phyloP scores from a whole-genome alignment of 2,329 filamentous ascomycete species.

The Cladosporium phlei region DNA sequence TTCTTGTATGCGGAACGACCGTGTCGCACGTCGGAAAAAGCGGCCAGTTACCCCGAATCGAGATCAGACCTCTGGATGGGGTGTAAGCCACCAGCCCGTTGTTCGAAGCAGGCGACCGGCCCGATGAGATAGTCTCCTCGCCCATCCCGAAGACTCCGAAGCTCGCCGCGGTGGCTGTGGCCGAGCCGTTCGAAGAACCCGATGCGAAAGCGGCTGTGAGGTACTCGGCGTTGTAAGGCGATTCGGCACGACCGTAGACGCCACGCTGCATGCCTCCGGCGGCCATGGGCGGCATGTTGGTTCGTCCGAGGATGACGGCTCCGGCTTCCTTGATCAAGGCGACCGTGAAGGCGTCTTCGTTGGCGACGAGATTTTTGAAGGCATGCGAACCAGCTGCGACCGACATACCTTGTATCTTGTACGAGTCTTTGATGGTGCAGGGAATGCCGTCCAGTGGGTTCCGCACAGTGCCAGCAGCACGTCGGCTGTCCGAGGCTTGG shows the following conservation, averaged over 20 bases:
- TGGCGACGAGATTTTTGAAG: conserved; percentile 45
- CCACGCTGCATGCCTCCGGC: conserved; percentile 55
- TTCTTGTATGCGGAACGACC: conserved; percentile 48
- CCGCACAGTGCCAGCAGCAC: conserved; percentile 32
- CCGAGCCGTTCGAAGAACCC: conserved; percentile 53
- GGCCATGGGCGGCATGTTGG: conserved; percentile 57
- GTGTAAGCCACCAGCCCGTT: conserved; percentile 52
- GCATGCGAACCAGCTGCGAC: conserved; percentile 51
- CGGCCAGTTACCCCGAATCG: conserved; percentile 45
- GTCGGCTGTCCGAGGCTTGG: conserved; percentile 41
- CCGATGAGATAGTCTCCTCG: conserved; percentile 51
- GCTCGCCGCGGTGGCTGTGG: conserved; percentile 43
- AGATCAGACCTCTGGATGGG: conserved; percentile 47
- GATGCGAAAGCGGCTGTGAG: conserved; percentile 51
- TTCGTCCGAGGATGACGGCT: conserved; percentile 48
- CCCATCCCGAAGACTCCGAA: conserved; percentile 50
- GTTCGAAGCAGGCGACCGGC: conserved; percentile 51
- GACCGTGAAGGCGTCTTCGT: conserved; percentile 49
- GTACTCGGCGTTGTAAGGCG: conserved; percentile 50
- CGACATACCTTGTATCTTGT: conserved; percentile 48
- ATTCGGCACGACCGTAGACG: conserved; percentile 51
- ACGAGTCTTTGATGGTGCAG: conserved; percentile 53
- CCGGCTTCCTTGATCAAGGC: conserved; percentile 43
- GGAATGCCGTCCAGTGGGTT: conserved; percentile 51
- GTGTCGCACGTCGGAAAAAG: conserved; percentile 52